Evolutionary conservation across 768 basidiomycete species (phyloP), one percentile per base, ranked within the genome.

Genomic region (Serpula lacrymans): DNA sequence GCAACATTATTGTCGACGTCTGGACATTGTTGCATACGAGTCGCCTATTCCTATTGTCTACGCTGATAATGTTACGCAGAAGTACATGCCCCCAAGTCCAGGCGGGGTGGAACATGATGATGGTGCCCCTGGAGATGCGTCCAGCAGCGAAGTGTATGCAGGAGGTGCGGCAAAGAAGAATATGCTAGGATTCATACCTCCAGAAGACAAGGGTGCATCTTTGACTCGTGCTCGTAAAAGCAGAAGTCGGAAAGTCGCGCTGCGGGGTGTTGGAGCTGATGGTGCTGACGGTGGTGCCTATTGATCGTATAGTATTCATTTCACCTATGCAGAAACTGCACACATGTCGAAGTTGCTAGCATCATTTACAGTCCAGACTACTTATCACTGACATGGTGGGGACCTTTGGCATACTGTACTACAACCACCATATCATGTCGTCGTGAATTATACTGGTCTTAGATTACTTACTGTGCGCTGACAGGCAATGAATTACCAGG

Each of bases 1-100:
- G 16, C 78, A 86, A 50, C 74, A 80, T 50, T 88, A 82, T 58
- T 84, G 76, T 52, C 75, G 70, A 39, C 76, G 85, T 53, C 74
- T 88, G 7, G 81, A 76, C 24, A 87, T 89, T 51, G 65, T 65
- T 16, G 78, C 75, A 47, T 69, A 68, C 60, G 72, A 77, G 51
- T 71, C 85, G 2, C 68, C 80, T 12, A 62, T 82, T 37, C 86
- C 87, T 9, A 53, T 90, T 48, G 66, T 72, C 29, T 79, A 69
- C 51, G 61, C 60, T 27, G 55, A 66, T 32, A 41, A 47, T 14
- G 54, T 56, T 14, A 43, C 39, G 6, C 43, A 48, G 20, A 39
- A 37, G 7, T 39, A 49, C 27, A 30, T 39, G 3, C 43, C 49
- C 6, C 24, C 32, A 2, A 25, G 40, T 17, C 42, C 42, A n/a